These are phyloP conservation scores for Backusella australiensis DNA, from an alignment of 192 early-diverging fungal genomes.

Conservation along the genomic window DNA sequence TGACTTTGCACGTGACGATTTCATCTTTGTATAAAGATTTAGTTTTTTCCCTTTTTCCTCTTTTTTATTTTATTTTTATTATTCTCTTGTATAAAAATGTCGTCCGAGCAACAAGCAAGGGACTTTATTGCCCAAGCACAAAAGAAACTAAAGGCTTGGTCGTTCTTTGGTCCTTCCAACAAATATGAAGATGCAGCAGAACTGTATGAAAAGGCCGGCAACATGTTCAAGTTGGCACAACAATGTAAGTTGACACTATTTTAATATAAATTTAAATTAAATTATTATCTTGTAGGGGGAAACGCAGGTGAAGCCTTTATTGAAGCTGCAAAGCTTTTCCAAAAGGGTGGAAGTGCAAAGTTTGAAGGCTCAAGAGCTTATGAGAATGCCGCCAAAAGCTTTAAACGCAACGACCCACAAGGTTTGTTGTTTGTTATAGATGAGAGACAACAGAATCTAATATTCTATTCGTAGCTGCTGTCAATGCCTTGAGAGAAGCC, in stretches of 20 bases:
- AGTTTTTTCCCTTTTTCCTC: neutral
- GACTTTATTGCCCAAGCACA: slow-evolving; percentile 66
- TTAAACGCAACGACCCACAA: slow-evolving; percentile 80
- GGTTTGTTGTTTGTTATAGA: slow-evolving; percentile 38
- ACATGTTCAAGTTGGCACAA: slow-evolving; percentile 90
- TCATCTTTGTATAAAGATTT: neutral
- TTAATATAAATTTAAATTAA: neutral
- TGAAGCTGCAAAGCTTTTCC: slow-evolving; percentile 77
- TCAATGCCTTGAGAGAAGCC: slow-evolving; percentile 71
- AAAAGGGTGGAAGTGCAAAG: slow-evolving; percentile 66
- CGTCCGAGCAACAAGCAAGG: slow-evolving; percentile 57
- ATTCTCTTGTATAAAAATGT: slow-evolving; percentile 5
- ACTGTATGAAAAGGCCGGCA: slow-evolving; percentile 87
- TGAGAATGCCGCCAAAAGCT: slow-evolving; percentile 87
- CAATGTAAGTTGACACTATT: slow-evolving; percentile 59
- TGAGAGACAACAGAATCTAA: neutral
- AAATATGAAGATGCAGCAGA: slow-evolving; percentile 96
- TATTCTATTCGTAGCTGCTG: slow-evolving; percentile 43
- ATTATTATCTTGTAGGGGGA: slow-evolving; percentile 56
- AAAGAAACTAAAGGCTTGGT: slow-evolving; percentile 66
- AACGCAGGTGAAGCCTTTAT: slow-evolving; percentile 94
- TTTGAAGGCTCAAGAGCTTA: slow-evolving; percentile 86
- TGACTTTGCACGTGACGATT: neutral
- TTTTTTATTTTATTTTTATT: neutral
- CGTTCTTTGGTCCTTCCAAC: slow-evolving; percentile 66